phyloP scores from a whole-genome alignment of 805 yeast species.

The Barnettozyma botsteinii region DNA sequence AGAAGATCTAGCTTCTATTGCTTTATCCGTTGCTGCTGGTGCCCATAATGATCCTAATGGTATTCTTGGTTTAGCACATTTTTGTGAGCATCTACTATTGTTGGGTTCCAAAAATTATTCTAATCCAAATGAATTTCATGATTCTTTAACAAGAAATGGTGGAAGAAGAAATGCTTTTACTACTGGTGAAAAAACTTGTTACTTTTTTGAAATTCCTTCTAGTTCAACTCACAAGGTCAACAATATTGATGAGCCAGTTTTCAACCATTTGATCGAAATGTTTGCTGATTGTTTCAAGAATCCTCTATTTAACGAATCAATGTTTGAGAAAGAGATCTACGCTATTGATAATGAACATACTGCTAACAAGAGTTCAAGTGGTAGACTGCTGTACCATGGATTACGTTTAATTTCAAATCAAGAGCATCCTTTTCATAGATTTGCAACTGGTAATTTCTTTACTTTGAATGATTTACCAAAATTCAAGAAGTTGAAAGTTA shows the following conservation, averaged over 20 bases:
- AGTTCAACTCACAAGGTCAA: constrained; percentile 23
- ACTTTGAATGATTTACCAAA: constrained; percentile 38
- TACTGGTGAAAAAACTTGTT: constrained; percentile 60
- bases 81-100: constrained; percentile 72
- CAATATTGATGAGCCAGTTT: constrained; percentile 27
- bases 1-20: constrained; percentile 57
- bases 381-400: constrained; percentile 55
- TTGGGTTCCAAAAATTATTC: constrained; percentile 54
- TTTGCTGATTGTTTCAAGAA: constrained; percentile 46
- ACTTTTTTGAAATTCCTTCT: constrained; percentile 55
- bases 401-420: constrained; percentile 42
- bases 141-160: constrained; percentile 38
- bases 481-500: constrained; percentile 31
- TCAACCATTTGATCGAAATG: constrained; percentile 40
- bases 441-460: constrained; percentile 58
- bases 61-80: constrained; percentile 80
- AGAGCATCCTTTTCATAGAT: constrained; percentile 50
- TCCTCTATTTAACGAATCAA: constrained; percentile 43
- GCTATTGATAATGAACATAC: constrained; percentile 66
- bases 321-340: constrained; percentile 45
- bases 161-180: constrained; percentile 67
- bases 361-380: constrained; percentile 38
- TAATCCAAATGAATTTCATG: constrained; percentile 39
- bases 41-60: constrained; percentile 70
- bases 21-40: constrained; percentile 75